Percentiles rank a stretch among this genome's conserved stretches.
Evolutionary conservation across 2,329 filamentous ascomycete genomes (phyloP).

Genomic region (Fusarium tupiense): DNA sequence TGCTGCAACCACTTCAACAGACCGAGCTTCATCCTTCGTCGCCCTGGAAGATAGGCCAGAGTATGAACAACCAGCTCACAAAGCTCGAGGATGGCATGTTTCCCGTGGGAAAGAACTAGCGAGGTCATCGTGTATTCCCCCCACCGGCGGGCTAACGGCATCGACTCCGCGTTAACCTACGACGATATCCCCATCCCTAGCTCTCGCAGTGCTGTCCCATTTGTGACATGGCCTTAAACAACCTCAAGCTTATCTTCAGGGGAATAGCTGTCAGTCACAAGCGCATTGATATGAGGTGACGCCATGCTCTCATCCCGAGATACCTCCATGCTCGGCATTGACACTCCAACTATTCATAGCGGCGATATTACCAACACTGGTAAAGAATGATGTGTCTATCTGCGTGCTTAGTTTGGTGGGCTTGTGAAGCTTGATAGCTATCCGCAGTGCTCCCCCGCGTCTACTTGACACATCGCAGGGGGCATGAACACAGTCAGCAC

Average conservation of each 20-base stretch:
- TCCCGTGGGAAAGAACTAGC: constrained; percentile 39
- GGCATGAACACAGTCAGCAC: constrained; percentile 58
- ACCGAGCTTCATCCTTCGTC: constrained; percentile 63
- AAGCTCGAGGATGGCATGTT: constrained; percentile 36
- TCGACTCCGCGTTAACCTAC: constrained; percentile 50
- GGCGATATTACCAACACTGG: constrained; percentile 73
- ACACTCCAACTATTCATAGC: constrained; percentile 51
- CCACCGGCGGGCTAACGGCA: constrained; percentile 34
- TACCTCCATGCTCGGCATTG: constrained; percentile 30
- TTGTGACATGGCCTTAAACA: constrained; percentile 52
- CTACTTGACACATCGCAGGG: constrained; percentile 55
- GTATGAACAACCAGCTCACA: constrained; percentile 56
- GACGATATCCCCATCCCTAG: constrained; percentile 57
- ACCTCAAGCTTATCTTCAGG: constrained; percentile 38
- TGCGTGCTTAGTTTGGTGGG: constrained; percentile 63
- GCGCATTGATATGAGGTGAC: constrained; percentile 53
- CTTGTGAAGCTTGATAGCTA: constrained; percentile 67
- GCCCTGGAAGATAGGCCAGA: constrained; percentile 66
- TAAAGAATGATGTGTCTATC: constrained; percentile 66
- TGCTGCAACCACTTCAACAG: constrained; percentile 60
- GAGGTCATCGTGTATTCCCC: constrained; percentile 40
- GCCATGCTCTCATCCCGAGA: constrained; percentile 38
- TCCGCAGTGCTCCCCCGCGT: constrained; percentile 47
- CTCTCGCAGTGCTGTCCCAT: constrained; percentile 40
- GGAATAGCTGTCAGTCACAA: constrained; percentile 43